A percentile compares a stretch with the other conserved stretches of the same genome.
phyloP scores from a whole-genome alignment of 176 grass and related monocot species.

The Oropetium thomaeum region DNA sequence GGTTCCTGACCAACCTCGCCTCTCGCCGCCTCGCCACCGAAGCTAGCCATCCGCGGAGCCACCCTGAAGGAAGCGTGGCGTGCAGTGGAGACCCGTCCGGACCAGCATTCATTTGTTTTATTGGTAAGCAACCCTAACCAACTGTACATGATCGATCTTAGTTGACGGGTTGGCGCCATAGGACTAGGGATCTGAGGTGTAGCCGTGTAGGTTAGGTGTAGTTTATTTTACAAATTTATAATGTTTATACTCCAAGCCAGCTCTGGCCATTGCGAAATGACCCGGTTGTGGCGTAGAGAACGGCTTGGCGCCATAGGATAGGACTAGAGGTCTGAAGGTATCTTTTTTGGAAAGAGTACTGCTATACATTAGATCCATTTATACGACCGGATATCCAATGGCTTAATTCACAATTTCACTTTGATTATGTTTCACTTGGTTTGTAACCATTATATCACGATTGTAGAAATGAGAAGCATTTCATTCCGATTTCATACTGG shows the following conservation, averaged over 20 bases:
- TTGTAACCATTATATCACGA: too few relatives aligned
- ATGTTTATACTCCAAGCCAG: background rate
- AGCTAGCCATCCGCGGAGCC: background rate
- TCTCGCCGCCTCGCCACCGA: background rate
- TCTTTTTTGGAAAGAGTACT: background rate
- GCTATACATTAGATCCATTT: too few relatives aligned
- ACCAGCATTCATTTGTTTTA: background rate
- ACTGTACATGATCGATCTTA: background rate
- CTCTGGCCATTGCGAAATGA: background rate
- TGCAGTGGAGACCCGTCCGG: background rate
- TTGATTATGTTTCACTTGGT: too few relatives aligned
- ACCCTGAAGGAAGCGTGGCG: background rate
- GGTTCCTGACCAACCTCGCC: too few relatives aligned
- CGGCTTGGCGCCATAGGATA: too few relatives aligned
- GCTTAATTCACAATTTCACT: too few relatives aligned
- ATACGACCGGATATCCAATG: too few relatives aligned
- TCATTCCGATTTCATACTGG: too few relatives aligned
- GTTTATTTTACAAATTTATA: background rate
- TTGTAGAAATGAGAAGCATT: too few relatives aligned
- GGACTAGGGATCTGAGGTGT: background rate
- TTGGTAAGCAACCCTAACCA: background rate
- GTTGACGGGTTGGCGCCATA: background rate
- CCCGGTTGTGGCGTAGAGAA: background rate
- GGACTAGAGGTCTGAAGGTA: background rate
- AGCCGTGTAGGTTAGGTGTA: background rate